A percentile compares a stretch with the other conserved stretches of the same genome.
Evolutionary conservation across 202 grass and related monocot species (phyloP).

Genomic region (Schoenoplectus triqueter): DNA sequence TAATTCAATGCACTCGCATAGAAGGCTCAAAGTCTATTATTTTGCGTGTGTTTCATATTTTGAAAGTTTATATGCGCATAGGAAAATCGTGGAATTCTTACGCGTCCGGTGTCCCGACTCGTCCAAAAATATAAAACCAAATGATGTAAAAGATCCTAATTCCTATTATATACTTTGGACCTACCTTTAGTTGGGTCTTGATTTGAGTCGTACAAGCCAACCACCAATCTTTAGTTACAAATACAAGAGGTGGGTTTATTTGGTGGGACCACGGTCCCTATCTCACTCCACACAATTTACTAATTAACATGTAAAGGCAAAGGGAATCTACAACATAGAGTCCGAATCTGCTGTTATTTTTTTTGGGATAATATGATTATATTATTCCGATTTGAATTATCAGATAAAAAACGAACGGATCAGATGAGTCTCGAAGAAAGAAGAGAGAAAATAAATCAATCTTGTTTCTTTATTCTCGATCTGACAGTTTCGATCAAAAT

Average conservation of each 20-base stretch:
- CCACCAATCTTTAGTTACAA: conserved; percentile 11
- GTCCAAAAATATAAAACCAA: neutral
- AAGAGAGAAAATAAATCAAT: too few relatives aligned
- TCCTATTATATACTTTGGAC: neutral
- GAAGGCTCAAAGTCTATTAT: neutral
- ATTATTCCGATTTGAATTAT: too few relatives aligned
- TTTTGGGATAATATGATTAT: too few relatives aligned
- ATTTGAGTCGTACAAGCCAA: neutral
- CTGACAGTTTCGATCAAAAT: too few relatives aligned
- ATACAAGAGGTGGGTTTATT: neutral
- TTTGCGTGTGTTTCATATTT: neutral
- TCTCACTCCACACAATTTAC: neutral
- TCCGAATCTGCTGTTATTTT: too few relatives aligned
- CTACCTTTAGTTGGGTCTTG: conserved; percentile 4
- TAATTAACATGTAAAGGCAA: neutral
- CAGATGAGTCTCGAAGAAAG: too few relatives aligned
- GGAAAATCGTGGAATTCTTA: neutral
- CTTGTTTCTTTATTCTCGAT: too few relatives aligned
- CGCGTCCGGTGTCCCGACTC: neutral
- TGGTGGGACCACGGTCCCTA: neutral
- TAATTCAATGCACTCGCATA: neutral
- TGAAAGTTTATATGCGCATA: neutral
- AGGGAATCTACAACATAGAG: neutral
- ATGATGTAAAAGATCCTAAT: neutral
- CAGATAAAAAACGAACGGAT: too few relatives aligned